These are phyloP conservation scores for Clarireedia monteithiana DNA, from an alignment of 2,329 filamentous ascomycete genomes.

Conservation along the genomic window DNA sequence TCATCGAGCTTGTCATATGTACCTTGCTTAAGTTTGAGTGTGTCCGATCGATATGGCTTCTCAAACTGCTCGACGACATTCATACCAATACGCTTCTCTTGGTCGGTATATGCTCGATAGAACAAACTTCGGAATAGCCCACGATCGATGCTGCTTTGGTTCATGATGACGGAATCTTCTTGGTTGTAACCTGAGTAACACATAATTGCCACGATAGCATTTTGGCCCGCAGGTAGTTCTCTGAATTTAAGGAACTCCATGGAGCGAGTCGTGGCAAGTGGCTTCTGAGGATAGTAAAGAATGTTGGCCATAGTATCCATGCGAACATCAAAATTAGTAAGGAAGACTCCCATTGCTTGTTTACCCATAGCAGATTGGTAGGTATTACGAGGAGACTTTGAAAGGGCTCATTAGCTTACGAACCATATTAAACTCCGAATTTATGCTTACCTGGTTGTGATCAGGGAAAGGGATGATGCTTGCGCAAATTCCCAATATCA, in stretches of 20 bases:
- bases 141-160: slow-evolving; percentile 97
- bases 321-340: slow-evolving; percentile 92
- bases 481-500: slow-evolving; percentile 97
- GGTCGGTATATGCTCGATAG: slow-evolving; percentile 95
- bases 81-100: slow-evolving; percentile 92
- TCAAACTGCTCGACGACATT: slow-evolving; percentile 91
- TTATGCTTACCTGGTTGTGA: slow-evolving; percentile 70
- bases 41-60: slow-evolving; percentile 84
- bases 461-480: slow-evolving; percentile 99
- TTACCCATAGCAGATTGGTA: slow-evolving; percentile 99
- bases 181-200: slow-evolving; percentile 99
- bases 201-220: slow-evolving; percentile 95
- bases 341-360: slow-evolving; percentile 98
- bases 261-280: slow-evolving; percentile 86
- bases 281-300: slow-evolving; percentile 97
- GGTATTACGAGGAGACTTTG: slow-evolving; percentile 88
- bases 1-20: slow-evolving; percentile 97
- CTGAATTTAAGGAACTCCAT: slow-evolving; percentile 99
- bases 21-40: slow-evolving; percentile 84
- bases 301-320: slow-evolving; percentile 99
- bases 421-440: slow-evolving; percentile 2
- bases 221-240: slow-evolving; percentile 92
- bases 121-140: slow-evolving; percentile 96
- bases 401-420: slow-evolving; percentile 29
- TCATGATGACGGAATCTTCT: slow-evolving; percentile 99